Evolutionary conservation across 2,329 filamentous ascomycete species (phyloP).

Genomic region (Alternaria sp.): DNA sequence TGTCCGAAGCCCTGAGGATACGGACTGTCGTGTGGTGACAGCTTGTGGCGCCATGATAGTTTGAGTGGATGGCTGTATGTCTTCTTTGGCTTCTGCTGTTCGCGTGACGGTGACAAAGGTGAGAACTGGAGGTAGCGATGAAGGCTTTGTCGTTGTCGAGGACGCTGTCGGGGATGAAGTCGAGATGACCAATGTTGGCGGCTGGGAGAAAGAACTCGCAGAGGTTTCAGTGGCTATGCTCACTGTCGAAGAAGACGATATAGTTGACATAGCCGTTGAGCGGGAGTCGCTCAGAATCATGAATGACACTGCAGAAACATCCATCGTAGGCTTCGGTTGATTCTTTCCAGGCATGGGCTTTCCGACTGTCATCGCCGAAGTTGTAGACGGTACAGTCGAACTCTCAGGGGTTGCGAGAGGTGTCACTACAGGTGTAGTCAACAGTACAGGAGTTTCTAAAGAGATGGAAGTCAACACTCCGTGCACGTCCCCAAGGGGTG

Average conservation of each 20-base stretch:
- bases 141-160: not conserved
- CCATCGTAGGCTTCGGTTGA: constrained; percentile 9
- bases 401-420: not conserved
- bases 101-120: constrained; percentile 9
- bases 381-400: not conserved
- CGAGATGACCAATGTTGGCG: not conserved
- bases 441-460: not conserved
- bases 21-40: not conserved
- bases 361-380: not conserved
- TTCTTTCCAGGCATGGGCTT: constrained; percentile 15
- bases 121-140: not conserved
- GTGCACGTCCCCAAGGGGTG: not conserved
- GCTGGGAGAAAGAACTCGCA: not conserved
- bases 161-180: not conserved
- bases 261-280: not conserved
- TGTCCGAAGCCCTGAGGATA: not conserved
- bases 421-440: not conserved
- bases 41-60: not conserved
- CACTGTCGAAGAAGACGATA: not conserved
- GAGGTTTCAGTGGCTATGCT: not conserved
- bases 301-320: not conserved
- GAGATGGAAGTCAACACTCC: not conserved
- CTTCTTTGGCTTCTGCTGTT: constrained; percentile 7
- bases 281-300: not conserved
- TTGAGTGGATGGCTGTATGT: not conserved